phyloP scores from a whole-genome alignment of 2,329 filamentous ascomycete genomes.

The Venturiaceae sp. region DNA sequence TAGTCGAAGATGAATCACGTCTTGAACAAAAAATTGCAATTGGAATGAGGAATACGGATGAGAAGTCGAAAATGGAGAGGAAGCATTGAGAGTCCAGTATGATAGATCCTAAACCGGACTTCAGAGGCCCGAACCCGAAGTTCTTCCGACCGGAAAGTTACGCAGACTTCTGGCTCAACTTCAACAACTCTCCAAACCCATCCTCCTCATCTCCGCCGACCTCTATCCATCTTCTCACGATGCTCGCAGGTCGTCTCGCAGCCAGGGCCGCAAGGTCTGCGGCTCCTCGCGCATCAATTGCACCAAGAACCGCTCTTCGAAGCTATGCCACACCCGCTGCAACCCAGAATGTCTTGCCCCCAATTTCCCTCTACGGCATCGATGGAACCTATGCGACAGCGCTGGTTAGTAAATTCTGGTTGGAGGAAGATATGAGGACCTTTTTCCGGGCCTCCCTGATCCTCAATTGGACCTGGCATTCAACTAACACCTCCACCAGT shows the following conservation, averaged over 20 bases:
- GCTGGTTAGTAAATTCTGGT: slow-evolving; percentile 62
- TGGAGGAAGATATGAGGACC: background rate
- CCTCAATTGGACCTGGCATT: background rate
- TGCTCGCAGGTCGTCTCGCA: slow-evolving; percentile 7
- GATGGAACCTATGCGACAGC: slow-evolving; percentile 98
- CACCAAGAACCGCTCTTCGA: slow-evolving; percentile 50
- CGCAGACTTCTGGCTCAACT: too few species aligned
- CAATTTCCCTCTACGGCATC: slow-evolving; percentile 84
- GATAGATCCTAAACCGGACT: too few species aligned
- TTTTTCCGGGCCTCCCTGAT: background rate
- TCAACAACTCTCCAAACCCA: background rate
- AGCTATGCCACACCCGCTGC: slow-evolving; percentile 60
- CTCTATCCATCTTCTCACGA: slow-evolving; percentile 4
- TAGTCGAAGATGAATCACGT: too few species aligned
- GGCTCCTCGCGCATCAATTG: slow-evolving; percentile 7
- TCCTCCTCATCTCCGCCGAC: background rate
- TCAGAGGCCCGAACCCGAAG: too few species aligned
- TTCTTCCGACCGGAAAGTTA: too few species aligned
- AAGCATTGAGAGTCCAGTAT: too few species aligned
- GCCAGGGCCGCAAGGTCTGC: background rate
- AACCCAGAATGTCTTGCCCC: slow-evolving; percentile 58
- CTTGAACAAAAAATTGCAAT: too few species aligned
- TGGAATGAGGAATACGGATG: too few species aligned
- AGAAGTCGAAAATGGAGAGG: too few species aligned
- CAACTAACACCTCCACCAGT: slow-evolving; percentile 45